Evolutionary conservation across 805 yeast species (phyloP).

Genomic region (Peterozyma toletana): DNA sequence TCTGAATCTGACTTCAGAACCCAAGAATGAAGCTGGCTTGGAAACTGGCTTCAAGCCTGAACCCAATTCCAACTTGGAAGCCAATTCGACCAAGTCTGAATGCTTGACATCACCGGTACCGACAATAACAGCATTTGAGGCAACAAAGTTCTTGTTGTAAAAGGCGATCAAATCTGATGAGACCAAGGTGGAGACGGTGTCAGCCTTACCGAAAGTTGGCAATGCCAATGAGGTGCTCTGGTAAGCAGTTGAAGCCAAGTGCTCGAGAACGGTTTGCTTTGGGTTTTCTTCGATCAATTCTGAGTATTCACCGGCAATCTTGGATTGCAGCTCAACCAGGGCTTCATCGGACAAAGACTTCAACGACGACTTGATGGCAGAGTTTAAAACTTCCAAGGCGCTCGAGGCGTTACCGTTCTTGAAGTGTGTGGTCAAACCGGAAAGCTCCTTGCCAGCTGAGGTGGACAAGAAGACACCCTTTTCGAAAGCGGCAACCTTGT

Average conservation of each 20-base stretch:
- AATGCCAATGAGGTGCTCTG: slow-evolving; percentile 77
- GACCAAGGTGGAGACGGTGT: slow-evolving; percentile 52
- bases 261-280: slow-evolving; percentile 57
- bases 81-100: slow-evolving; percentile 60
- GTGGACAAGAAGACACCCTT: slow-evolving; percentile 53
- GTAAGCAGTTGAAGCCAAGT: slow-evolving; percentile 77
- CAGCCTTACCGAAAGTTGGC: slow-evolving; percentile 71
- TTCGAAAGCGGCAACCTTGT: slow-evolving; percentile 25
- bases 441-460: slow-evolving; percentile 53
- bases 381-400: slow-evolving; percentile 47
- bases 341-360: slow-evolving; percentile 31
- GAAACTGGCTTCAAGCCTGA: slow-evolving; percentile 42
- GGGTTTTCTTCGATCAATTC: slow-evolving; percentile 50
- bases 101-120: slow-evolving; percentile 64
- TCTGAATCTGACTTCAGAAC: slow-evolving; percentile 83
- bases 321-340: slow-evolving; percentile 37
- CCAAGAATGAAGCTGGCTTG: slow-evolving; percentile 62
- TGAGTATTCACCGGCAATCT: slow-evolving; percentile 36
- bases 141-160: slow-evolving; percentile 47
- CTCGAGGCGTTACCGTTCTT: slow-evolving; percentile 46
- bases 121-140: slow-evolving; percentile 63
- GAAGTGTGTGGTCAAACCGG: slow-evolving; percentile 59
- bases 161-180: slow-evolving; percentile 50
- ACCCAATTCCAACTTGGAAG: slow-evolving; percentile 43
- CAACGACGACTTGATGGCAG: slow-evolving; percentile 24